Conservation (phyloP, 176 grass and related monocot species). For the Aegilops umbellulata region DNA sequence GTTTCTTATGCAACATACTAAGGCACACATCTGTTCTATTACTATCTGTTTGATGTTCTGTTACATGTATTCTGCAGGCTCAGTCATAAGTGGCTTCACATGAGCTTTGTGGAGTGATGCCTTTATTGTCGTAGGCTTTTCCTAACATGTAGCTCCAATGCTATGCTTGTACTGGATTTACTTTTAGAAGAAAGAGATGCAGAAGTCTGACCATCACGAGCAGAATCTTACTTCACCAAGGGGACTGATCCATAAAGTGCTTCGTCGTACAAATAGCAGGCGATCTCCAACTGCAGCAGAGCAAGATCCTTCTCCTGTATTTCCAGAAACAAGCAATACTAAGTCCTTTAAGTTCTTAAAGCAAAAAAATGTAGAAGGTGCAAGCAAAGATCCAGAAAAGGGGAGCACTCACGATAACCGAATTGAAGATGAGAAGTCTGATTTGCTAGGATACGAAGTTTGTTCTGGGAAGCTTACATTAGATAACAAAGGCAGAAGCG, state of each 20-base stretch:
- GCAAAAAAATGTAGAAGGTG: slow-evolving; percentile 43
- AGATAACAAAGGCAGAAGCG: slow-evolving; percentile 62
- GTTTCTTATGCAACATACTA: neutral
- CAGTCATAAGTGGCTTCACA: slow-evolving; percentile 4
- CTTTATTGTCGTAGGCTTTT: neutral
- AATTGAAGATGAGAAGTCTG: slow-evolving; percentile 91
- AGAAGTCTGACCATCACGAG: slow-evolving; percentile 70
- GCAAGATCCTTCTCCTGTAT: slow-evolving; percentile 73
- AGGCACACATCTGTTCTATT: neutral
- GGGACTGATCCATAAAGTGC: slow-evolving; percentile 68
- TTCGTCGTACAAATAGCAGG: slow-evolving; percentile 67
- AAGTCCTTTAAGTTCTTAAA: slow-evolving; percentile 62
- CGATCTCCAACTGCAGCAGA: slow-evolving; percentile 56
- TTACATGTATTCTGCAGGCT: slow-evolving; percentile 36
- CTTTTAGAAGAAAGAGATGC: slow-evolving; percentile 60
- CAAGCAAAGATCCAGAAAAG: slow-evolving; percentile 48
- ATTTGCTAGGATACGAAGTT: slow-evolving; percentile 85
- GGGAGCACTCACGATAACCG: slow-evolving; percentile 55
- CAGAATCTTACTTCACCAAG: slow-evolving; percentile 68
- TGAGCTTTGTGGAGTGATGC: slow-evolving; percentile 31
- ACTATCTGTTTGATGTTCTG: slow-evolving; percentile 20
- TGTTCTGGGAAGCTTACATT: slow-evolving; percentile 88
- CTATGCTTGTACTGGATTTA: slow-evolving; percentile 35
- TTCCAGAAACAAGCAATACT: slow-evolving; percentile 73
- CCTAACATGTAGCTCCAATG: slow-evolving; percentile 31